Conservation (phyloP, 2,329 filamentous ascomycete genomes). For the Helotiales sp. region DNA sequence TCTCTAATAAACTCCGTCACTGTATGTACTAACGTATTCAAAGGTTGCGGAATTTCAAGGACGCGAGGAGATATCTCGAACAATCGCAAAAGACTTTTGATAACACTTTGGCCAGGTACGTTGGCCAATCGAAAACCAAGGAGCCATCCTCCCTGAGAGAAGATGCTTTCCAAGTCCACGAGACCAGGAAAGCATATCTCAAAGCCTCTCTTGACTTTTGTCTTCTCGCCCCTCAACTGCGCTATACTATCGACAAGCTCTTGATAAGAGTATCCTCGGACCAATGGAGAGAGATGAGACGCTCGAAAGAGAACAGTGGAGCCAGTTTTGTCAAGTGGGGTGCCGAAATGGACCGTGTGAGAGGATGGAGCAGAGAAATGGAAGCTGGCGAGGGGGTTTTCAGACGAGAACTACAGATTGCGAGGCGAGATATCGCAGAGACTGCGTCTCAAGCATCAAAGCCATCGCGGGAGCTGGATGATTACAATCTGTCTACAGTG, state of each 20-base stretch:
- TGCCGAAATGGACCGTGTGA: conserved; percentile 86
- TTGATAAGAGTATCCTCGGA: conserved; percentile 85
- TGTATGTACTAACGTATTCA: conserved; percentile 14
- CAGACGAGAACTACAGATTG: conserved; percentile 77
- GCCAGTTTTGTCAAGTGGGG: conserved; percentile 69
- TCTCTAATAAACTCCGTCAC: not conserved
- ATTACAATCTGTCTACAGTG: conserved; percentile 89
- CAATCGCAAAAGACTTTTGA: conserved; percentile 85
- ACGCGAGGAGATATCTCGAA: conserved; percentile 77
- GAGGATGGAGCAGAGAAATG: conserved; percentile 94
- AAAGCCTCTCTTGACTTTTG: conserved; percentile 95
- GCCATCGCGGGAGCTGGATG: conserved; percentile 89
- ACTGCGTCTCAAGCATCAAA: conserved; percentile 70
- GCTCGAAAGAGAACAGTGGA: conserved; percentile 67
- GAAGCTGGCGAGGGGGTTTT: conserved; percentile 86
- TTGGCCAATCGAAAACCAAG: conserved; percentile 87
- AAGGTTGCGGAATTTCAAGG: conserved; percentile 82
- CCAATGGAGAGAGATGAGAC: conserved; percentile 85
- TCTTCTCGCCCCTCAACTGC: conserved; percentile 82
- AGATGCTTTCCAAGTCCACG: conserved; percentile 94
- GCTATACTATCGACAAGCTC: conserved; percentile 82
- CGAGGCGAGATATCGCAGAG: conserved; percentile 83
- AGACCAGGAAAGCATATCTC: conserved; percentile 87
- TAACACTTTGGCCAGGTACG: conserved; percentile 78
- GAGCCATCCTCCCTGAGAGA: conserved; percentile 90